Evolutionary conservation across 2,329 filamentous ascomycete species (phyloP), one percentile per base, ranked within the genome.

Genomic region (Colletotrichum sp.): DNA sequence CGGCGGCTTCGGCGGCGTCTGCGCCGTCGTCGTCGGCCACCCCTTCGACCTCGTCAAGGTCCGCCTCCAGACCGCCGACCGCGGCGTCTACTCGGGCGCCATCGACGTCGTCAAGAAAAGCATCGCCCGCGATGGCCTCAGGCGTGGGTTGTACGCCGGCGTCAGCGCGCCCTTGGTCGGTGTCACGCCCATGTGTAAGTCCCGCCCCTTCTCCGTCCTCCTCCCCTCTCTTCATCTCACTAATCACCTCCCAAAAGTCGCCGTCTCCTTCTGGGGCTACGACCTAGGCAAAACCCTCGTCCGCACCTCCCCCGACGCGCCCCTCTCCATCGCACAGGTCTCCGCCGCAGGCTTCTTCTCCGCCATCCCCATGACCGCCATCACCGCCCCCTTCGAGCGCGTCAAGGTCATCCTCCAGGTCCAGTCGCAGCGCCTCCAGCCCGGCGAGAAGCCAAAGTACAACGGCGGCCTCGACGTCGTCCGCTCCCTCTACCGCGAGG

Each of bases 41-140:
- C 97, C 97, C 12, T 99, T 99, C 84, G 97, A 99, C 84, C 90
- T 99, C 80, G 96, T 99, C 85, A 99, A 99, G 88, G 97, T 99
- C 79, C 95, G 97, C 75, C 89, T 99, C 84, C 97, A 99, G 89
- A 99, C 97, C 3, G 96, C 97, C 43, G 96, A 99, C 86, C 94
- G 93, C 85, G 97, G 97, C 65, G 95, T 98, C 43, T 99, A 99
- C 87, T 94, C 89, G 43, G 93, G 94, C 61, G 97, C 97, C 16
- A 90, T 99, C 81, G 97, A 99, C 86, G 96, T 98, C 2, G 96
- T 99, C 78, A 90, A 91, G 85, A 98, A 94, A 89, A 96, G 95
- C 43, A 87, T 99, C 76, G 96, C 96, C 32, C 91, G 94, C 77
- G 96, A 99, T 85, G 97, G 97, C 3, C 84, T 98, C 30, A 32